Evolutionary conservation across 169 alveolate species (phyloP).

Genomic region (Plasmodium berghei): DNA sequence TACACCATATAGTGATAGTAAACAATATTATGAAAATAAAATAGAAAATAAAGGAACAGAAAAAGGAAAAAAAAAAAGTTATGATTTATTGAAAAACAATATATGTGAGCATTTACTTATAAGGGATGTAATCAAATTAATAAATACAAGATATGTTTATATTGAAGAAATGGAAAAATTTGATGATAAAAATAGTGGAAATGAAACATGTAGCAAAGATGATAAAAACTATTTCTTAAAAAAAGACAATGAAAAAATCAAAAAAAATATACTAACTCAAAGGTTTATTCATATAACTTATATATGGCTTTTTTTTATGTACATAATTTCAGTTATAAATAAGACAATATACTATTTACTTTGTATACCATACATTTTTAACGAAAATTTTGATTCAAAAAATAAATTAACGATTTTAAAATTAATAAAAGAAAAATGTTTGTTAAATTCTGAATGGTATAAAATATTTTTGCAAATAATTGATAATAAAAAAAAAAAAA

Average conservation of each 20-base stretch:
- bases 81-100: slow-evolving; percentile 6
- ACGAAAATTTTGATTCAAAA: neutral
- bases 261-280: neutral
- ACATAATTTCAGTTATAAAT: slow-evolving; percentile 32
- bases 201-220: neutral
- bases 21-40: neutral
- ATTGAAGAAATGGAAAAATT: slow-evolving; percentile 18
- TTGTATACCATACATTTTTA: neutral
- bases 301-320: slow-evolving; percentile 14
- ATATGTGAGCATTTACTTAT: neutral
- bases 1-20: too few relatives aligned
- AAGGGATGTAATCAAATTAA: slow-evolving; percentile 12
- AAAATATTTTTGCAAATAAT: slow-evolving; percentile 18
- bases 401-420: slow-evolving; percentile 11
- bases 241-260: neutral
- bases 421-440: slow-evolving; percentile 18
- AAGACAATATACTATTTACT: slow-evolving; percentile 17
- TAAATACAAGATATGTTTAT: slow-evolving; percentile 16
- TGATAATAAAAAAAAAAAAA: slow-evolving; percentile 14
- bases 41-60: neutral
- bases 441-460: slow-evolving; percentile 49
- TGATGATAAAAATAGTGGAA: neutral
- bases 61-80: neutral
- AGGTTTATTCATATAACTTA: neutral
- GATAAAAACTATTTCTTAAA: neutral